Conservation (phyloP, 2,329 filamentous ascomycete species). For the Harringtonia lauricola region DNA sequence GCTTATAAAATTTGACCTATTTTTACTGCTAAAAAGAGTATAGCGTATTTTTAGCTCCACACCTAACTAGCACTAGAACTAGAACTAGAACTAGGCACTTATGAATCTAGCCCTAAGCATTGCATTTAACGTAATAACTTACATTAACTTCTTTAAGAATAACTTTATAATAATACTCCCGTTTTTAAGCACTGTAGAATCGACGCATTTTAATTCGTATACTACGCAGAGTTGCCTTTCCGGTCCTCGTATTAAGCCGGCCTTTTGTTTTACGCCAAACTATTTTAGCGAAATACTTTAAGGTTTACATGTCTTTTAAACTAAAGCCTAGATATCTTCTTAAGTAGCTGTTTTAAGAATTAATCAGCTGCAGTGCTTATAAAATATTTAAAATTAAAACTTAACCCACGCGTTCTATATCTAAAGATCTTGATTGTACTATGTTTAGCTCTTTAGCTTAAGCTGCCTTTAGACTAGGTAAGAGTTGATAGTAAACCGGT, state of each 20-base stretch:
- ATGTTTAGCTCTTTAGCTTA: conserved; percentile 1
- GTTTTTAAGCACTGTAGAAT: conserved; percentile 6
- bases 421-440: conserved; percentile 3
- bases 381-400: not conserved
- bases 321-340: not conserved
- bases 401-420: conserved; percentile 2
- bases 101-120: no score
- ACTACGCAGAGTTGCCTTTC: conserved; percentile 1
- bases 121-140: no score
- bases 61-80: no score
- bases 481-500: conserved; percentile 5
- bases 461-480: conserved; percentile 1
- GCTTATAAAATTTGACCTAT: no score
- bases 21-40: no score
- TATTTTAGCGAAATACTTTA: conserved; percentile 4
- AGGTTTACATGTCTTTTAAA: conserved; percentile 4
- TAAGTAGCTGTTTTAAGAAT: conserved; percentile 2
- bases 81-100: no score
- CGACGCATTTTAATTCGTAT: conserved; percentile 4
- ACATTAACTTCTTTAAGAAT: conserved; percentile 6
- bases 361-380: not conserved
- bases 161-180: not conserved
- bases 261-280: conserved; percentile 4
- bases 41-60: no score
- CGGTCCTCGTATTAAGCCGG: conserved; percentile 2